phyloP scores from a whole-genome alignment of 2,329 filamentous ascomycete species.

The Aureobasidium sp. region DNA sequence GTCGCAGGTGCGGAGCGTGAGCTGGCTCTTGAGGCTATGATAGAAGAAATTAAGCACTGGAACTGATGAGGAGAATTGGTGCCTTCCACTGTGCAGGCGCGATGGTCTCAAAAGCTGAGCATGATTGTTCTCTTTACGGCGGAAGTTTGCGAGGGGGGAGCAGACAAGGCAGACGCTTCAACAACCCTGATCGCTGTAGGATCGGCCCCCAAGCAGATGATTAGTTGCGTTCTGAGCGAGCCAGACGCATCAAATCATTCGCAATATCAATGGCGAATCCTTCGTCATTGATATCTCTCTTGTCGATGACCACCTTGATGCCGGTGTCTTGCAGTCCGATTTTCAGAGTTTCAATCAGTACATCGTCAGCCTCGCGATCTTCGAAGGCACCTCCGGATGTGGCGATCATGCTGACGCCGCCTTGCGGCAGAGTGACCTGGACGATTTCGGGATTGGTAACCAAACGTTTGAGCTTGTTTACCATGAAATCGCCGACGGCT shows the following conservation, averaged over 20 bases:
- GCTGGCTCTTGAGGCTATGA: not conserved
- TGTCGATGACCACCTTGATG: constrained; percentile 47
- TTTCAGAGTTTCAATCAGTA: constrained; percentile 43
- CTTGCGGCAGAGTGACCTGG: constrained; percentile 53
- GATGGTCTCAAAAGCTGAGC: too few species aligned
- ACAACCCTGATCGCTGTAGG: not conserved
- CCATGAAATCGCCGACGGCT: constrained; percentile 51
- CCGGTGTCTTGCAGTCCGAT: constrained; percentile 42
- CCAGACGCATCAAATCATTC: constrained; percentile 21
- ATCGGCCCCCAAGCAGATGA: not conserved
- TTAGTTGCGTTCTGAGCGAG: not conserved
- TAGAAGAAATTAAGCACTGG: not conserved
- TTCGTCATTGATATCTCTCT: constrained; percentile 50
- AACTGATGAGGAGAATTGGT: too few species aligned
- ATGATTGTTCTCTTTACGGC: too few species aligned
- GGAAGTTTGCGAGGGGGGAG: not conserved
- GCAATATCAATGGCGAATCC: constrained; percentile 46
- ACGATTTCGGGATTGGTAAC: constrained; percentile 37
- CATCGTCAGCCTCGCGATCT: constrained; percentile 42
- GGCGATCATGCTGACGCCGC: constrained; percentile 56
- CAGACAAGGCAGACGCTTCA: too few species aligned
- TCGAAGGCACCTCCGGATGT: constrained; percentile 47
- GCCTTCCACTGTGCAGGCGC: too few species aligned
- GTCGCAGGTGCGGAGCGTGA: not conserved
- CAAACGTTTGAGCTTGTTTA: constrained; percentile 42